Percentiles rank a stretch among this genome's conserved stretches.
Evolutionary conservation across 345 rosid genomes (phyloP).

Genomic region (Melaleuca quinquenervia): DNA sequence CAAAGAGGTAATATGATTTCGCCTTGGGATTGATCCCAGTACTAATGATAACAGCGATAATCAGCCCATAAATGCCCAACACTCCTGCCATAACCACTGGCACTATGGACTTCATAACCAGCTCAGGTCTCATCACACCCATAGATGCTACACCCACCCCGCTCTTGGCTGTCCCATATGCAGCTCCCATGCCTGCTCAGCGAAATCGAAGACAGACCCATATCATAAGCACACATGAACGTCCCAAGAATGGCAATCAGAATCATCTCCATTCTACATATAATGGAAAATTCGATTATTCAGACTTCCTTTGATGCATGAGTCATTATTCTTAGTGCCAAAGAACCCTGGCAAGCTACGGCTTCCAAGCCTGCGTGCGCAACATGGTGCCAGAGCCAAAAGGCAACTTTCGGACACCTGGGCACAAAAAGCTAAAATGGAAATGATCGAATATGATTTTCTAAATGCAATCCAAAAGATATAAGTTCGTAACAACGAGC

Average conservation of each 20-base stretch:
- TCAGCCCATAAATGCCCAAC: constrained; percentile 90
- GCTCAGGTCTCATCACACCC: constrained; percentile 97
- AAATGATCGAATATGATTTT: neutral
- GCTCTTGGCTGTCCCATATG: constrained; percentile 93
- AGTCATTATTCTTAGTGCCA: neutral
- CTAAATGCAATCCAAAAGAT: neutral
- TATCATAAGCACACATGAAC: fast-evolving
- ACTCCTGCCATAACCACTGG: constrained; percentile 99
- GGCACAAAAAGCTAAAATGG: neutral
- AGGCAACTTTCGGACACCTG: neutral
- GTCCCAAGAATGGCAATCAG: neutral
- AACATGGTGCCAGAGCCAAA: neutral
- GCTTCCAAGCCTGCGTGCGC: neutral
- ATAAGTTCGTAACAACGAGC: neutral
- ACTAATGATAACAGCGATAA: constrained; percentile 89
- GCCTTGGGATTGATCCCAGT: constrained; percentile 92
- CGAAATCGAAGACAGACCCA: neutral
- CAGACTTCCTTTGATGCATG: neutral
- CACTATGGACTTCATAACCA: constrained; percentile 92
- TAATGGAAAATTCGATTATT: neutral
- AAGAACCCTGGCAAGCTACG: neutral
- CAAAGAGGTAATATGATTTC: constrained; percentile 82
- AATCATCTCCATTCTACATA: neutral
- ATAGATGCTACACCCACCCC: constrained; percentile 91
- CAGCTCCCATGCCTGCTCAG: constrained; percentile 87